phyloP scores from a whole-genome alignment of 2,329 filamentous ascomycete genomes.

The Alternaria hordeiaustralica region DNA sequence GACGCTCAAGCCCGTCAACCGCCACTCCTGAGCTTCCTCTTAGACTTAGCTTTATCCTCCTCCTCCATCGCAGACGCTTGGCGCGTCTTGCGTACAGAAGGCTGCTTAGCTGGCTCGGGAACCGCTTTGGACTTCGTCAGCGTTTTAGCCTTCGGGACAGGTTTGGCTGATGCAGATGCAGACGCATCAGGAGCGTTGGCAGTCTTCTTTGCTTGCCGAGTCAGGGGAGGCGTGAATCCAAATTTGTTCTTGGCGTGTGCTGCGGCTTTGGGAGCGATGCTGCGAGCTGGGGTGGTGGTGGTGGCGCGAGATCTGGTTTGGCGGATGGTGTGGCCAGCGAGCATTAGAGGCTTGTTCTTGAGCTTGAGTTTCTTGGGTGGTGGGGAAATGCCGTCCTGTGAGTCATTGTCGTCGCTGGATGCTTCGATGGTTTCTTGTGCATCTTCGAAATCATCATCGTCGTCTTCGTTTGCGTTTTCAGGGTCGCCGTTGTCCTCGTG shows the following conservation, averaged over 20 bases:
- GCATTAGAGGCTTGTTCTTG: background rate
- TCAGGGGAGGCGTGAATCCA: background rate
- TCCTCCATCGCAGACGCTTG: background rate
- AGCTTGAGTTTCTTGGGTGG: background rate
- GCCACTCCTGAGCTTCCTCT: background rate
- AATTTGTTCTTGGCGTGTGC: background rate
- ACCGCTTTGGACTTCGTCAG: background rate
- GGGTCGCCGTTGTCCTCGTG: background rate
- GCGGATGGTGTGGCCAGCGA: background rate
- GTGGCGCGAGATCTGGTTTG: background rate
- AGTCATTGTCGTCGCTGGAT: background rate
- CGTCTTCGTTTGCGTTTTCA: background rate
- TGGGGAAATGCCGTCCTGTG: background rate
- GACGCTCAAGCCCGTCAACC: background rate
- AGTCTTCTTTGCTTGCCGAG: background rate
- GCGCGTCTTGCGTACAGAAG: background rate
- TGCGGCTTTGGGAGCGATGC: background rate
- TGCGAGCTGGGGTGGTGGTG: background rate
- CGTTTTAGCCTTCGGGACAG: background rate
- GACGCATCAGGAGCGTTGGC: background rate
- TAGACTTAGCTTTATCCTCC: background rate
- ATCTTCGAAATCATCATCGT: background rate
- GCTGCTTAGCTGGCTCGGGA: background rate
- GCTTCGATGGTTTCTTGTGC: background rate
- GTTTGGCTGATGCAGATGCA: background rate